phyloP scores from a whole-genome alignment of 768 basidiomycete genomes.

The Tulasnella sp. region DNA sequence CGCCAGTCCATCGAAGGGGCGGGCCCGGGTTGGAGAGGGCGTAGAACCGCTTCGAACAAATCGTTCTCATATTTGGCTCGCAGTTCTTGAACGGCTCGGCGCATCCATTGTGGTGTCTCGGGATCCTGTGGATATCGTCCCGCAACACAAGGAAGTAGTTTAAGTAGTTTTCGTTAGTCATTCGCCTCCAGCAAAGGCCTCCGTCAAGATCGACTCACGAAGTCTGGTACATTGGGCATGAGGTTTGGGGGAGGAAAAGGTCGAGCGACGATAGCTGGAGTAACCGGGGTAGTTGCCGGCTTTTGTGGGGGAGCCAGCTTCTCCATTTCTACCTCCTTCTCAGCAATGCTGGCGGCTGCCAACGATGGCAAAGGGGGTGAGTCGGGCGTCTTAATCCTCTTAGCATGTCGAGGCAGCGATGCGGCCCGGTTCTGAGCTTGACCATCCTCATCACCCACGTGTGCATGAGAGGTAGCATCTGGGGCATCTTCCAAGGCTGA shows the following conservation, averaged over 20 bases:
- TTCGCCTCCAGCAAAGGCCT: background rate
- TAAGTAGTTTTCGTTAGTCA: background rate
- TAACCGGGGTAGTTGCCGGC: background rate
- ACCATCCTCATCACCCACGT: conserved; percentile 36
- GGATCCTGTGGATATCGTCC: conserved; percentile 34
- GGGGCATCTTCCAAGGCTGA: conserved; percentile 39
- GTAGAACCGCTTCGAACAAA: conserved; percentile 72
- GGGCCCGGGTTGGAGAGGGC: conserved; percentile 54
- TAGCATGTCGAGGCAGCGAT: conserved; percentile 30
- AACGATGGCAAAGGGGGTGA: conserved; percentile 44
- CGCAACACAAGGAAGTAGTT: background rate
- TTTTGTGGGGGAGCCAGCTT: background rate
- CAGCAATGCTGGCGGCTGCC: conserved; percentile 44
- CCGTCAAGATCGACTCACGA: conserved; percentile 6
- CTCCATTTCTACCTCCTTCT: too few relatives aligned
- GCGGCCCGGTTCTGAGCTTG: conserved; percentile 13
- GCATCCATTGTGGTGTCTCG: conserved; percentile 37
- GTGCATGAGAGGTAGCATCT: conserved; percentile 9
- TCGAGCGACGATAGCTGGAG: conserved; percentile 1
- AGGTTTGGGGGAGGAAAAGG: background rate
- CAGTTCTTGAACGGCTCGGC: conserved; percentile 57
- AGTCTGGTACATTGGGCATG: background rate
- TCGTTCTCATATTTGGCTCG: conserved; percentile 78
- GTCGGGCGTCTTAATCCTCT: conserved; percentile 38
- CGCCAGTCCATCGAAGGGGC: conserved; percentile 76